phyloP scores from a whole-genome alignment of 768 basidiomycete genomes.

The Mycena galericulata region DNA sequence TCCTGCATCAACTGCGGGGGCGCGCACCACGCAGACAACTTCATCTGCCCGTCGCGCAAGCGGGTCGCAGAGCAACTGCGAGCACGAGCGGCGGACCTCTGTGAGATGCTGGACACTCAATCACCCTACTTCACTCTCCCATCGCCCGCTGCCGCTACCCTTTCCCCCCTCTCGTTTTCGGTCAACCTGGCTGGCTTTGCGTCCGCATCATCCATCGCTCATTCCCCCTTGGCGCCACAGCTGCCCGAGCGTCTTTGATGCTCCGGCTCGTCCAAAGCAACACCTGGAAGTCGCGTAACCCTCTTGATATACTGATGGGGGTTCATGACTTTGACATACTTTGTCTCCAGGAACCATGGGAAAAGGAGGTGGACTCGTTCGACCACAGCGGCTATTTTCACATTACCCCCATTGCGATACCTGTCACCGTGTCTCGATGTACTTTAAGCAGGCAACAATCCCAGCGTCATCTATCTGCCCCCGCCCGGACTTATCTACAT shows the following conservation, averaged over 20 bases:
- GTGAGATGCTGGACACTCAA: background rate
- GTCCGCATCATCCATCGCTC: too few relatives aligned
- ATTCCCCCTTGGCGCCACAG: background rate
- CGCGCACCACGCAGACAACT: too few relatives aligned
- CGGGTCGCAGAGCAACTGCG: too few relatives aligned
- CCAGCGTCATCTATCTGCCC: too few relatives aligned
- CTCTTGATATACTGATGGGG: too few relatives aligned
- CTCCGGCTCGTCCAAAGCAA: background rate
- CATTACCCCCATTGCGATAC: background rate
- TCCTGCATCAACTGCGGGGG: slow-evolving; percentile 4
- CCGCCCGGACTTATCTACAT: too few relatives aligned
- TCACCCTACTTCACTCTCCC: background rate
- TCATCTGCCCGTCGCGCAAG: too few relatives aligned
- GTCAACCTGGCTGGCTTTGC: background rate
- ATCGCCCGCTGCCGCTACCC: background rate
- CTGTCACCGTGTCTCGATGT: background rate
- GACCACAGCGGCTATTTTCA: background rate
- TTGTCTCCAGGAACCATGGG: too few relatives aligned
- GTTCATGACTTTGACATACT: too few relatives aligned
- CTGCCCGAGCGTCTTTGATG: slow-evolving; percentile 8
- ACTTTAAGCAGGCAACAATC: too few relatives aligned
- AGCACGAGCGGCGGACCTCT: background rate
- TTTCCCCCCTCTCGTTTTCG: background rate
- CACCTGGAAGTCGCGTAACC: too few relatives aligned
- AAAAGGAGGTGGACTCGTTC: background rate